phyloP scores from a whole-genome alignment of 106 monocot genomes.

The Iris macrosiphon region DNA sequence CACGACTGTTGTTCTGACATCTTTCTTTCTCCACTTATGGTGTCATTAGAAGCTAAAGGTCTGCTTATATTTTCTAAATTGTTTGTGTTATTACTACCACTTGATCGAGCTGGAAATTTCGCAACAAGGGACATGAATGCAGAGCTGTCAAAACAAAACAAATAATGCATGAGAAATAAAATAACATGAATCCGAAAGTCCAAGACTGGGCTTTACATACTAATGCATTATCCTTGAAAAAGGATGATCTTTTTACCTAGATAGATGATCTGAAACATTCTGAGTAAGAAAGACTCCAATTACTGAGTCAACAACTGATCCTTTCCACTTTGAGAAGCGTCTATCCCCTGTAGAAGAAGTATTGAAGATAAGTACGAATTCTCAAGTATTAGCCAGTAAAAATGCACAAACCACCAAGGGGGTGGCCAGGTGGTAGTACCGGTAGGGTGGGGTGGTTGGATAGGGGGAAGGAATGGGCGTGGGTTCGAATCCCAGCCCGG shows the following conservation, averaged over 20 bases:
- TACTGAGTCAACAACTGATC: constrained; percentile 76
- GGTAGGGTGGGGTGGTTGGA: no score
- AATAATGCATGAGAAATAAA: background rate
- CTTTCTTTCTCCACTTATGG: constrained; percentile 10
- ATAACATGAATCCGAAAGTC: background rate
- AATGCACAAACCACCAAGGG: no score
- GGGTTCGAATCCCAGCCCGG: no score
- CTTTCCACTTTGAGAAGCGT: constrained; percentile 67
- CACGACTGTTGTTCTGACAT: constrained; percentile 18
- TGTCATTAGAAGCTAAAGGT: constrained; percentile 10
- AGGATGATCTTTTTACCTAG: constrained; percentile 36
- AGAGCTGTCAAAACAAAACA: constrained; percentile 56
- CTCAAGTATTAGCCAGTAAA: background rate
- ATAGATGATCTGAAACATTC: constrained; percentile 81
- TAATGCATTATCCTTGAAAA: background rate
- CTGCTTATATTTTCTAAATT: constrained; percentile 10
- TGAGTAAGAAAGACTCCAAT: constrained; percentile 81
- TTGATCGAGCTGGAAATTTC: constrained; percentile 48
- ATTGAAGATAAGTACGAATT: background rate
- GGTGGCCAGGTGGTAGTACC: no score
- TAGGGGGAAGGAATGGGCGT: no score
- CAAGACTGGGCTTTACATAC: background rate
- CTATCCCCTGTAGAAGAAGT: constrained; percentile 40
- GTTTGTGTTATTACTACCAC: background rate
- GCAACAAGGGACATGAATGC: constrained; percentile 88